Evolutionary conservation across 768 basidiomycete species (phyloP).

Genomic region (Lentinula sp.): DNA sequence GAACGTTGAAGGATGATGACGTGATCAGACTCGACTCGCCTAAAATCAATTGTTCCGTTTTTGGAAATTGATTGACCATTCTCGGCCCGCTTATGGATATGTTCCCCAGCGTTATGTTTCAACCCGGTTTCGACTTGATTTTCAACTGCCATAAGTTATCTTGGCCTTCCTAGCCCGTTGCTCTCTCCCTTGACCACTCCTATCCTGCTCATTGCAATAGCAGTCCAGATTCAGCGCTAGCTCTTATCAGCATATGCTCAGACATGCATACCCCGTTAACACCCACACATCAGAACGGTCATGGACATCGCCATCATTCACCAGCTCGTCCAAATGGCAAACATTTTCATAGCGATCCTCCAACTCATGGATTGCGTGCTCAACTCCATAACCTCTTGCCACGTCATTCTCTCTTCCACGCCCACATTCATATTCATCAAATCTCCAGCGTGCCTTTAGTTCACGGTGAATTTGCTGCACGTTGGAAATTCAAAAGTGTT

Average conservation of each 20-base stretch:
- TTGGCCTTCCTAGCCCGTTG: too few relatives aligned
- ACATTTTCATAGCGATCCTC: conserved; percentile 1
- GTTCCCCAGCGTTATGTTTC: background rate
- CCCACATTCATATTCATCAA: conserved; percentile 56
- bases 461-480: conserved; percentile 60
- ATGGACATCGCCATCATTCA: background rate
- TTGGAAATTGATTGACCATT: too few relatives aligned
- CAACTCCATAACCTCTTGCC: conserved; percentile 59
- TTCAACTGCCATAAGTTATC: background rate
- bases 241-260: background rate
- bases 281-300: background rate
- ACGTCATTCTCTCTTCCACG: conserved; percentile 61
- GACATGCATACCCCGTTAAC: background rate
- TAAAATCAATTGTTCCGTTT: too few relatives aligned
- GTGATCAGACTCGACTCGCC: background rate
- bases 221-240: background rate
- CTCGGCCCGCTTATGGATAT: too few relatives aligned
- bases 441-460: conserved; percentile 69
- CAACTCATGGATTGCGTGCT: conserved; percentile 36
- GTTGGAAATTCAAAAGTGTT: conserved; percentile 67
- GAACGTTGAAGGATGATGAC: background rate
- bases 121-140: background rate
- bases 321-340: background rate
- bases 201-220: background rate
- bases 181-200: too few relatives aligned